Base-by-base conservation (phyloP, 345 rosid genomes). In the Psidium friedrichsthalianum region DNA sequence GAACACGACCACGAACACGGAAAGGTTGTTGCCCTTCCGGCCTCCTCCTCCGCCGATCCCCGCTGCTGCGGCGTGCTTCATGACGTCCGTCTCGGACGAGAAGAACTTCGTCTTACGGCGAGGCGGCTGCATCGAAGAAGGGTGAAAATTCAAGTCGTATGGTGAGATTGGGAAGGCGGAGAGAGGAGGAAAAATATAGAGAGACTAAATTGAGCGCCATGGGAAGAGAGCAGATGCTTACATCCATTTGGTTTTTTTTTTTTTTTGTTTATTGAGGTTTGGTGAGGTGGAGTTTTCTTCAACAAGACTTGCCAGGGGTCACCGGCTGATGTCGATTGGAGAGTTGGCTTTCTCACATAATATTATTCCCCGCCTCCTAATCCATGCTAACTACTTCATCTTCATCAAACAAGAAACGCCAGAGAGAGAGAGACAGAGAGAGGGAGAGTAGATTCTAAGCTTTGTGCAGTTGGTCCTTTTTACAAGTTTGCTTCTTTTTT, bases 271-370 rank as follows among this genome's bases (percentile, higher is more conserved):
- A 89, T 85, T 89, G 49, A 84, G 90, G 90, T 93, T 95, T 91
- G 98, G 96, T 94, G 94, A 89, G 90, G 89, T 88, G 95, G 87
- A 22, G 74, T 87, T 93, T 90, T 93, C 95, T 93, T 88, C 81
- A 89, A 90, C 89, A 74, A 89, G 84, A 87, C 82, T 89, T 87
- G 88, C 85, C 85, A 89, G 82, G 74, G 89, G 89, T 88, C 94
- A 90, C 87, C 89, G 86, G 86, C 29, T 29, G 92, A 90, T 85
- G 89, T 92, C 90, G 88, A 84, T 61, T 78, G 90, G 87, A 88
- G 90, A 84, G 80, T 88, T 88, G 93, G 93, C 91, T 88, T 82
- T 87, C 88, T 91, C 94, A 78, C 52, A 49, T 8, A 32, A 16
- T 69, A 69, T 69, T 69, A 69, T 69, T 69, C 78, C 78, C 78